Evolutionary conservation across 495 filamentous ascomycete species (phyloP).

Genomic region (Cercophora newfieldiana): DNA sequence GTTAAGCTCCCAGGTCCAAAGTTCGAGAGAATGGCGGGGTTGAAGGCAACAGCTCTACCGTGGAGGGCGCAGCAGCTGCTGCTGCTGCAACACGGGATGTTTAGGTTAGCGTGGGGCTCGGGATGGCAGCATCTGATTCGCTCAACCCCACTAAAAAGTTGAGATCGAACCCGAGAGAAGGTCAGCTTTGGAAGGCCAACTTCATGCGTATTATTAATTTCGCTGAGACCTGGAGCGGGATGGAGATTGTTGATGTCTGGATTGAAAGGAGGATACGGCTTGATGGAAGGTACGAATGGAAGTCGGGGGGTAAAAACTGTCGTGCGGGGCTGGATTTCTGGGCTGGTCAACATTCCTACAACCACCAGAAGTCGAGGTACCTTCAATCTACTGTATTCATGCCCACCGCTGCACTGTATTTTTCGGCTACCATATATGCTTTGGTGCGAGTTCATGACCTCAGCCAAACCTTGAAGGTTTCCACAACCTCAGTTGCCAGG

Average conservation of each 20-base stretch:
- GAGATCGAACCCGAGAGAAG: not conserved
- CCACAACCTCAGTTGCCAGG: too few species aligned
- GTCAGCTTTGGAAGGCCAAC: not conserved
- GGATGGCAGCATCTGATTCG: slow-evolving; percentile 1
- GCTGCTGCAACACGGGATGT: not conserved
- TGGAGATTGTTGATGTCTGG: not conserved
- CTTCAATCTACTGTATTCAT: too few species aligned
- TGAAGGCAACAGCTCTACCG: slow-evolving; percentile 12
- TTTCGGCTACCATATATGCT: too few species aligned
- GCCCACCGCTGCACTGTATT: too few species aligned
- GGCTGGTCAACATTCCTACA: too few species aligned
- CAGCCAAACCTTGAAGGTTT: too few species aligned
- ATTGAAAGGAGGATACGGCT: too few species aligned
- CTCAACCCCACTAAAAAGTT: not conserved
- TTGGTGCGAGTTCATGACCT: too few species aligned
- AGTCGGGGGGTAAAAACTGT: too few species aligned
- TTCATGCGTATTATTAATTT: not conserved
- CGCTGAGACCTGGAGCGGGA: not conserved
- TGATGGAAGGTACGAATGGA: too few species aligned
- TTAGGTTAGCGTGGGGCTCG: not conserved
- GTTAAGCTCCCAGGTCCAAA: not conserved
- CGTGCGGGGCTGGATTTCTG: too few species aligned
- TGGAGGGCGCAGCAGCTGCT: not conserved
- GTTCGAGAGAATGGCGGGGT: slow-evolving; percentile 24
- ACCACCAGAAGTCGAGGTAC: too few species aligned